Conservation (phyloP, 106 monocot species). For the Posidonia australis region DNA sequence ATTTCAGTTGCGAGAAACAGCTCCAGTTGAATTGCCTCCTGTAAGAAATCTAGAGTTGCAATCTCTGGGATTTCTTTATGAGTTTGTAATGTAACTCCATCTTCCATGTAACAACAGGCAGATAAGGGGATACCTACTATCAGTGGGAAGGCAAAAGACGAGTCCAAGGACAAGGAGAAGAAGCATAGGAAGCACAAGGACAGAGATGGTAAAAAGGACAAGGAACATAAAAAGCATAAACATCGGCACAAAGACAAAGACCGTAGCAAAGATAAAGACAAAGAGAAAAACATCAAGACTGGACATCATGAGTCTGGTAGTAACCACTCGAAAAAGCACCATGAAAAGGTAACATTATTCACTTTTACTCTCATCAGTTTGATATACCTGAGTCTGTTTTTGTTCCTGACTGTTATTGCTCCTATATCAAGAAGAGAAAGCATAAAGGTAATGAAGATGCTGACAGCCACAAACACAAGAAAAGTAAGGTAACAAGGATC, state of each 20-base stretch:
- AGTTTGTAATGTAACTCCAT: background rate
- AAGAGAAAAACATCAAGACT: slow-evolving; percentile 78
- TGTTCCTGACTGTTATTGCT: background rate
- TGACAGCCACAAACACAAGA: slow-evolving; percentile 56
- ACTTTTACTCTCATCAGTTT: slow-evolving; percentile 1
- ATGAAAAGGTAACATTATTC: slow-evolving; percentile 48
- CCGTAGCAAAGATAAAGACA: slow-evolving; percentile 78
- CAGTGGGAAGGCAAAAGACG: slow-evolving; percentile 51
- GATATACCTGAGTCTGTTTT: background rate
- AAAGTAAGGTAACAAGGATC: slow-evolving; percentile 46
- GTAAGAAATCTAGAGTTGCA: slow-evolving; percentile 36
- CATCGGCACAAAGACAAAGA: slow-evolving; percentile 92
- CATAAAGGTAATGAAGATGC: slow-evolving; percentile 54
- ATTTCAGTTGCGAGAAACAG: slow-evolving; percentile 77
- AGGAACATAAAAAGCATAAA: slow-evolving; percentile 94
- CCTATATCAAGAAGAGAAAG: slow-evolving; percentile 50
- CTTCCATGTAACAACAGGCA: slow-evolving; percentile 23
- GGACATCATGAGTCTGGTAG: slow-evolving; percentile 54
- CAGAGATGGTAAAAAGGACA: slow-evolving; percentile 72
- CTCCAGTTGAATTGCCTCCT: slow-evolving; percentile 67
- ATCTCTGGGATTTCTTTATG: background rate
- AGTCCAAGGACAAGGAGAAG: slow-evolving; percentile 65
- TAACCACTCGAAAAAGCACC: slow-evolving; percentile 65
- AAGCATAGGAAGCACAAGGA: slow-evolving; percentile 94
- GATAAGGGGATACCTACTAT: slow-evolving; percentile 73